These are phyloP conservation scores for Phytomonas serpens DNA, from an alignment of 208 protist genomes.

Conservation along the genomic window DNA sequence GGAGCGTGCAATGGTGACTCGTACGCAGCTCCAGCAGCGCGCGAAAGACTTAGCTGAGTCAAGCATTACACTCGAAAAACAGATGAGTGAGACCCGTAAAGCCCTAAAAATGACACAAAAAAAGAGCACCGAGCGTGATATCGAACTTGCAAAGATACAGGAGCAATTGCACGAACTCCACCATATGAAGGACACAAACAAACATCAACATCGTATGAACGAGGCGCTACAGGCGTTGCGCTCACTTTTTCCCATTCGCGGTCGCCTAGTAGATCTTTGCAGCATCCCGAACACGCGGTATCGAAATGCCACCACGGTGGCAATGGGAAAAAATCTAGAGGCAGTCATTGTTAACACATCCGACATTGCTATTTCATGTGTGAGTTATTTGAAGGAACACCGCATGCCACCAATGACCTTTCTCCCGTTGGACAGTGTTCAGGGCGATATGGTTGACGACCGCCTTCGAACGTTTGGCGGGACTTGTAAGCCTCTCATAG, in stretches of 20 bases:
- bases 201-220: constrained; percentile 53
- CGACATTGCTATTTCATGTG: constrained; percentile 88
- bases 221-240: constrained; percentile 89
- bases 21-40: constrained; percentile 46
- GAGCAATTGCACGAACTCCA: constrained; percentile 85
- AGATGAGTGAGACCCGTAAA: constrained; percentile 29
- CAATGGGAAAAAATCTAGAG: constrained; percentile 95
- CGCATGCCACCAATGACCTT: constrained; percentile 92
- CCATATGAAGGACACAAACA: constrained; percentile 77
- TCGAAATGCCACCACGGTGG: constrained; percentile 91
- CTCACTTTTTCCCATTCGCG: constrained; percentile 83
- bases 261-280: constrained; percentile 91
- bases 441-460: constrained; percentile 86
- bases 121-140: constrained; percentile 59
- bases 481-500: constrained; percentile 89
- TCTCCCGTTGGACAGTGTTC: constrained; percentile 91
- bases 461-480: constrained; percentile 84
- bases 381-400: constrained; percentile 95
- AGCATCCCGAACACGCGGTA: constrained; percentile 87
- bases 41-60: constrained; percentile 36
- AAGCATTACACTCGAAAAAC: constrained; percentile 21
- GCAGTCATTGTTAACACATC: constrained; percentile 95
- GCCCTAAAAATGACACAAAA: constrained; percentile 39
- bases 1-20: constrained; percentile 22
- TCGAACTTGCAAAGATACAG: constrained; percentile 78